phyloP scores from a whole-genome alignment of 2,329 filamentous ascomycete species.

The Metarhizium humberi region DNA sequence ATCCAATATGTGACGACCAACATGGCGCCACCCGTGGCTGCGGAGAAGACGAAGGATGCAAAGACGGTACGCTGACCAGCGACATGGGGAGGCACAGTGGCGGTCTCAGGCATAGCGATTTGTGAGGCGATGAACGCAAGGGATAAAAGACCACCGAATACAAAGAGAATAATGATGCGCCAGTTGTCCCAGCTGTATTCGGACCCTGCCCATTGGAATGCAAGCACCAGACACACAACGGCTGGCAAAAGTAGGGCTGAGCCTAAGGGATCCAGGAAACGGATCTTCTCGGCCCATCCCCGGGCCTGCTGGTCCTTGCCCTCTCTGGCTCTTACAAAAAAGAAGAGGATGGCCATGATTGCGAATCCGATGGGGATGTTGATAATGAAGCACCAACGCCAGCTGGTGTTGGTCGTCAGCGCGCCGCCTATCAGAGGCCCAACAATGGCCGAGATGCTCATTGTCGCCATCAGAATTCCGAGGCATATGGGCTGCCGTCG shows the following conservation, averaged over 20 bases:
- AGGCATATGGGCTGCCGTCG: conserved; percentile 1
- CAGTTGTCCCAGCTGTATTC: conserved; percentile 32
- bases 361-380: conserved; percentile 18
- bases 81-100: conserved; percentile 24
- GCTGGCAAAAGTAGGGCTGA: background rate
- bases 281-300: too few species aligned
- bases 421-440: conserved; percentile 13
- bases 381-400: conserved; percentile 21
- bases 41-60: conserved; percentile 6
- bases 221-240: conserved; percentile 20
- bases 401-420: conserved; percentile 14
- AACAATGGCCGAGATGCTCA: conserved; percentile 11
- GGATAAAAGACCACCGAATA: background rate
- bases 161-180: conserved; percentile 32
- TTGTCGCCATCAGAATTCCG: background rate
- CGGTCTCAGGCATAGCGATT: conserved; percentile 19
- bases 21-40: background rate
- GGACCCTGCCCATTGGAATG: conserved; percentile 34
- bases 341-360: conserved; percentile 17
- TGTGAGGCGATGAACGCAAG: conserved; percentile 22
- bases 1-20: conserved; percentile 14
- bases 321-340: too few species aligned
- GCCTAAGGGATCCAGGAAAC: too few species aligned
- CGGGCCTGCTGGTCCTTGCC: too few species aligned
- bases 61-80: conserved; percentile 23